Evolutionary conservation across 345 rosid genomes (phyloP).

Genomic region (Melaleuca quinquenervia): DNA sequence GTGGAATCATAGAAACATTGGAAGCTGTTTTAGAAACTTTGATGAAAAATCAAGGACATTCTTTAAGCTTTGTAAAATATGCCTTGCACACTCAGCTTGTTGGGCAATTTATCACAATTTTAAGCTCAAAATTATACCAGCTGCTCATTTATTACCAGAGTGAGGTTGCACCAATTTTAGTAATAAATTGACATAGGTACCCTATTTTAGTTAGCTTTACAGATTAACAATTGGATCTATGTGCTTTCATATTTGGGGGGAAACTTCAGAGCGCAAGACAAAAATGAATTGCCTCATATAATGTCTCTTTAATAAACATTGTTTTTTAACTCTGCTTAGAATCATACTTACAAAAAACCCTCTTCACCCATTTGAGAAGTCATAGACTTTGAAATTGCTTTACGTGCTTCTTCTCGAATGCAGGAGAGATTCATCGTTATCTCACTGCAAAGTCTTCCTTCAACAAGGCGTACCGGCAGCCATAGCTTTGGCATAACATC

Average conservation of each 20-base stretch:
- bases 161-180: not conserved
- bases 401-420: slow-evolving; percentile 56
- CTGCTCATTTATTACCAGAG: not conserved
- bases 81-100: not conserved
- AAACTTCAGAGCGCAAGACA: not conserved
- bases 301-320: not conserved
- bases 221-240: not conserved
- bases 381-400: slow-evolving; percentile 9
- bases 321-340: not conserved
- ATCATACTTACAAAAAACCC: not conserved
- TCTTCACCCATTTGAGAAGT: not conserved
- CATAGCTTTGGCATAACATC: slow-evolving; percentile 75
- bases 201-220: not conserved
- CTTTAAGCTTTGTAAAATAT: not conserved
- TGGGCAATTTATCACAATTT: not conserved
- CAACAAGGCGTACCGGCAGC: slow-evolving; percentile 70
- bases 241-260: not conserved
- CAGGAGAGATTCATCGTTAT: slow-evolving; percentile 54
- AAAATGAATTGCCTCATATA: not conserved
- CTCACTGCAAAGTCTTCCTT: slow-evolving; percentile 73
- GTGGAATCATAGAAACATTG: not conserved
- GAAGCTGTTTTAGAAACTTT: not conserved
- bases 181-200: not conserved
- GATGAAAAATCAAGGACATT: not conserved
- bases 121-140: not conserved